Percentiles rank a stretch among this genome's conserved stretches.
These are phyloP conservation scores for Sonneratia caseolaris DNA, from an alignment of 345 rosid genomes.

Conservation along the genomic window DNA sequence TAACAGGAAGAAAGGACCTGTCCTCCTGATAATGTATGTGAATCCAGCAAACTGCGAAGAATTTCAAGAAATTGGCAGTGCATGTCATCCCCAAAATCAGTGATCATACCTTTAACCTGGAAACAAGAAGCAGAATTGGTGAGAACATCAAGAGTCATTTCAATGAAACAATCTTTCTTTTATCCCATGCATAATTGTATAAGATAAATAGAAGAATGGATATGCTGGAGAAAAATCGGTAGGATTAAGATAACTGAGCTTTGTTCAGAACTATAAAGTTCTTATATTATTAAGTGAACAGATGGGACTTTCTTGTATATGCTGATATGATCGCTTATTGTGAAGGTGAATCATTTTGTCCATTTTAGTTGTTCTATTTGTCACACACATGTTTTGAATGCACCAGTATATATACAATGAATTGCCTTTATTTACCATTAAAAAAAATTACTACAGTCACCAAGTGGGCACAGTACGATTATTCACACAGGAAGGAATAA, in stretches of 20 bases:
- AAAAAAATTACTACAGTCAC: not conserved
- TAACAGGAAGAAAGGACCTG: slow-evolving; percentile 37
- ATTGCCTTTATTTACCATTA: not conserved
- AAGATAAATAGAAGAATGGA: not conserved
- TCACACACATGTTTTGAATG: not conserved
- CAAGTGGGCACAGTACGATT: not conserved
- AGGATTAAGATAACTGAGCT: not conserved
- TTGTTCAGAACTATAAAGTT: not conserved
- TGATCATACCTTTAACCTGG: slow-evolving; percentile 94
- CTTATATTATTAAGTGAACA: not conserved
- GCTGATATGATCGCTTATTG: not conserved
- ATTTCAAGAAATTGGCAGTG: slow-evolving; percentile 98
- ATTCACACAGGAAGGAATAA: not conserved
- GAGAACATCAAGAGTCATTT: not conserved
- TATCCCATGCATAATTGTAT: not conserved
- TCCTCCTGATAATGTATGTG: slow-evolving; percentile 62
- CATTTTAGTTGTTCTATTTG: not conserved
- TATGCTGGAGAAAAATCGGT: not conserved
- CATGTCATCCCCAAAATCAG: slow-evolving; percentile 93
- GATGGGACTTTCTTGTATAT: not conserved
- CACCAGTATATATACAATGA: not conserved
- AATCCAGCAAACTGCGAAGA: slow-evolving; percentile 89
- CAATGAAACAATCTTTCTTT: not conserved
- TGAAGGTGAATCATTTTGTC: not conserved
- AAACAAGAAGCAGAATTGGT: slow-evolving; percentile 2